These are phyloP conservation scores for Phialophora chinensis DNA, from an alignment of 2,329 filamentous ascomycete species.

Conservation along the genomic window DNA sequence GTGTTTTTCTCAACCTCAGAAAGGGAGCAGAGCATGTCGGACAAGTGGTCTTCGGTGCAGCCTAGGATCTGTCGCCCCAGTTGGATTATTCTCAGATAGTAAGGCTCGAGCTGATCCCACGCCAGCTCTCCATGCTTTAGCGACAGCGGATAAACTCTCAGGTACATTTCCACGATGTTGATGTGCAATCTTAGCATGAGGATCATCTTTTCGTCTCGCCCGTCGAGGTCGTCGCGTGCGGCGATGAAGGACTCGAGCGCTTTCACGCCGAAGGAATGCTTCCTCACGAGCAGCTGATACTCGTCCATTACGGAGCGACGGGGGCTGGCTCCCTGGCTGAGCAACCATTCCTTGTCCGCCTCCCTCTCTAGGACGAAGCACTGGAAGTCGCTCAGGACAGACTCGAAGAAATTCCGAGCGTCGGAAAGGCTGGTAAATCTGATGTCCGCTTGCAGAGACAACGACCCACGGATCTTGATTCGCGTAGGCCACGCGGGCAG, in stretches of 20 bases:
- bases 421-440: constrained; percentile 7
- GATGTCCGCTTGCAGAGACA: neutral
- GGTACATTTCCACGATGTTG: constrained; percentile 15
- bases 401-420: constrained; percentile 18
- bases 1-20: neutral
- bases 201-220: constrained; percentile 17
- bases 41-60: constrained; percentile 11
- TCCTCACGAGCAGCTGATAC: constrained; percentile 8
- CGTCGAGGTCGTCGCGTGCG: neutral
- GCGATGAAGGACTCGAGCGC: constrained; percentile 10
- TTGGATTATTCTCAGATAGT: constrained; percentile 4
- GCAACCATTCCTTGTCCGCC: constrained; percentile 9
- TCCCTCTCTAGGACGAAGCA: constrained; percentile 11
- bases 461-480: neutral
- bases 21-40: neutral
- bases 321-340: neutral
- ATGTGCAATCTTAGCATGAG: constrained; percentile 16
- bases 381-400: constrained; percentile 18
- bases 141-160: constrained; percentile 11
- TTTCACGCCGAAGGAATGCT: constrained; percentile 1
- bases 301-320: constrained; percentile 14
- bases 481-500: constrained; percentile 9
- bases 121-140: constrained; percentile 14
- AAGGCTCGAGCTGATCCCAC: constrained; percentile 14
- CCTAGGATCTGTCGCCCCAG: constrained; percentile 15